Evolutionary conservation across 169 alveolate genomes (phyloP).

Genomic region (Plasmodium sp.): DNA sequence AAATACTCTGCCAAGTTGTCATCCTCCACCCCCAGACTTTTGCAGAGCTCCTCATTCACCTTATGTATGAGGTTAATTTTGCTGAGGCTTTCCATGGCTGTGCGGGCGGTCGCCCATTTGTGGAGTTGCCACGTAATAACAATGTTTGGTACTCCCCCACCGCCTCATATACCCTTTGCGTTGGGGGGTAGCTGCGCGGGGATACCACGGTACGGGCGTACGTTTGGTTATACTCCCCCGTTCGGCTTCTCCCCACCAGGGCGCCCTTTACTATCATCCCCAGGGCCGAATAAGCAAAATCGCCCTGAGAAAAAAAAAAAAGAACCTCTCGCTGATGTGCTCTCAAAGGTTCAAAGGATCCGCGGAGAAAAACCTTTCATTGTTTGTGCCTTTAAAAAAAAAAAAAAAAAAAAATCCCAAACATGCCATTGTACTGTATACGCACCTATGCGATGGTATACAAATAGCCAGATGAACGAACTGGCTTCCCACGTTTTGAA

Average conservation of each 20-base stretch:
- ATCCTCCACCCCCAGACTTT: conserved; percentile 48
- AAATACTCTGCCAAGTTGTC: conserved; percentile 36
- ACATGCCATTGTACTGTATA: neutral
- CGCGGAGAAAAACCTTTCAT: neutral
- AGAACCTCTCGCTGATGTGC: neutral
- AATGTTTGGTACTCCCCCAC: neutral
- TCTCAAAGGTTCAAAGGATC: neutral
- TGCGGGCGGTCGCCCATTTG: neutral
- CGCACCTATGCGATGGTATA: neutral
- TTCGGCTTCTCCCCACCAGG: neutral
- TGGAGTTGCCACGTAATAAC: neutral
- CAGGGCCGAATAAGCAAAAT: neutral
- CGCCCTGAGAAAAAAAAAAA: neutral
- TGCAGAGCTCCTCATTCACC: conserved; percentile 33
- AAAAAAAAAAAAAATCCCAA: too few relatives aligned
- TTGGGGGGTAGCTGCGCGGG: neutral
- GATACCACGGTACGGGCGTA: neutral
- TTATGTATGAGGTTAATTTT: conserved; percentile 44
- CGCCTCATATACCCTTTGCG: neutral
- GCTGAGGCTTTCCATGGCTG: conserved; percentile 38
- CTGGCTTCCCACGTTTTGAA: neutral
- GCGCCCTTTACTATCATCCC: neutral
- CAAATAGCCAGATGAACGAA: neutral
- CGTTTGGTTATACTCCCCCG: neutral
- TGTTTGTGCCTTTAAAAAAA: neutral